Conservation (phyloP, 257 asterid genomes). For the Ehretia macrophylla region DNA sequence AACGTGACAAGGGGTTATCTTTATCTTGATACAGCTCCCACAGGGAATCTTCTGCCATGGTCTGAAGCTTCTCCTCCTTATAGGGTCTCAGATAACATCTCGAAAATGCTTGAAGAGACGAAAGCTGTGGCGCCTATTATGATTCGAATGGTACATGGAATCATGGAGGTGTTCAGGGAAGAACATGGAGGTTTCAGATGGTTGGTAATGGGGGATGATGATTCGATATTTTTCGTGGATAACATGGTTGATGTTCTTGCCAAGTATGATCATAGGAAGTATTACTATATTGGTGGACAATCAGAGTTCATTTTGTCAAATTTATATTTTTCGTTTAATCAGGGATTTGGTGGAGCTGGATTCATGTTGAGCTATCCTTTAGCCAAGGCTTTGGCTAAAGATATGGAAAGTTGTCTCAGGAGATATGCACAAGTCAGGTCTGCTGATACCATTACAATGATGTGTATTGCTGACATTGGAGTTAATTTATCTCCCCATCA, state of each 20-base stretch:
- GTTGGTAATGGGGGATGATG: conserved; percentile 69
- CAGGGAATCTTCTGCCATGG: conserved; percentile 39
- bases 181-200: conserved; percentile 38
- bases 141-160: conserved; percentile 37
- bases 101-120: conserved; percentile 15
- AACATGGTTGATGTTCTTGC: conserved; percentile 40
- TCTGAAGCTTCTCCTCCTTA: conserved; percentile 37
- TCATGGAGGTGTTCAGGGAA: conserved; percentile 36
- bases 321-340: conserved; percentile 38
- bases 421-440: conserved; percentile 35
- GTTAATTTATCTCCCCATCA: conserved; percentile 30
- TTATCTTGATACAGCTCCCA: conserved; percentile 33
- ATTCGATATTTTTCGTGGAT: conserved; percentile 41
- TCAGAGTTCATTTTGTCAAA: conserved; percentile 51
- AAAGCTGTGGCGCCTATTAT: conserved; percentile 19
- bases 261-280: conserved; percentile 38
- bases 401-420: conserved; percentile 35
- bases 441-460: conserved; percentile 46
- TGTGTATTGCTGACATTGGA: conserved; percentile 54
- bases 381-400: conserved; percentile 41
- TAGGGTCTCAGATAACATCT: conserved; percentile 32
- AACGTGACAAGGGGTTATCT: conserved; percentile 35
- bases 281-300: conserved; percentile 45
- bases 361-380: conserved; percentile 46
- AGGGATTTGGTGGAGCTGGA: conserved; percentile 63